Base-by-base conservation (phyloP, 2,329 filamentous ascomycete species). In the Ophiostoma tasmaniense region DNA sequence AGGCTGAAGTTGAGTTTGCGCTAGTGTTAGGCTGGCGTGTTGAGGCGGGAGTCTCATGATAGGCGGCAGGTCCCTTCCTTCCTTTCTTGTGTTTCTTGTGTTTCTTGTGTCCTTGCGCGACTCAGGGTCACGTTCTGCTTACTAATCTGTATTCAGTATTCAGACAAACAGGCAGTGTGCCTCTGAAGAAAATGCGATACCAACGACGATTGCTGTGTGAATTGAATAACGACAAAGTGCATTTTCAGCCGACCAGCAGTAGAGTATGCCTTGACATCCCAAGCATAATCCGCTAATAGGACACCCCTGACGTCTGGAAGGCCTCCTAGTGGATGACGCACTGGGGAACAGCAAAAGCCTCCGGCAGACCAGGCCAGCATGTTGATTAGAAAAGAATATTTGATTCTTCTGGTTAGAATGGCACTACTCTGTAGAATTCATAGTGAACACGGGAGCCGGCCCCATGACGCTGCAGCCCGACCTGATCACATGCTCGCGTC, bases 1-100 rank as follows among this genome's bases (percentile, higher is more conserved):
- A 33, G 33, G 61, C 61, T 64, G 61, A 64, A 33, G 30, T 64
- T 13, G 61, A 37, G 61, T 62, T 35, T 37, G 61, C 61, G 20
- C 61, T 64, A 64, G 61, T 59, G 25, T 10, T 25, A 17, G 22
- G 3, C 10, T 30, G 52, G 52, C 25, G 52, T 33, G 33, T 33
- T 33, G 33, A 33, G 22, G 3, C 25, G n/a, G 50, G 50, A 25
- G 22, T 25, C 33, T 33, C 5, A 6, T 55, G 50, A 50, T 22
- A 50, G 45, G 45, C 45, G 45, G 45, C 45, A 50, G 45, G n/a
- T 50, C 45, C 45, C 45, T 50, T 14, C 37, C 37, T 37, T 13
- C 37, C 14, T 39, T 17, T 17, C n/a, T 33, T 33, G 33, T 33
- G 42, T 20, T 17, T 45, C 42, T 33, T 8, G 33, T 33, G 37